phyloP scores from a whole-genome alignment of 306 rosid species.

The Mimosa bimucronata region DNA sequence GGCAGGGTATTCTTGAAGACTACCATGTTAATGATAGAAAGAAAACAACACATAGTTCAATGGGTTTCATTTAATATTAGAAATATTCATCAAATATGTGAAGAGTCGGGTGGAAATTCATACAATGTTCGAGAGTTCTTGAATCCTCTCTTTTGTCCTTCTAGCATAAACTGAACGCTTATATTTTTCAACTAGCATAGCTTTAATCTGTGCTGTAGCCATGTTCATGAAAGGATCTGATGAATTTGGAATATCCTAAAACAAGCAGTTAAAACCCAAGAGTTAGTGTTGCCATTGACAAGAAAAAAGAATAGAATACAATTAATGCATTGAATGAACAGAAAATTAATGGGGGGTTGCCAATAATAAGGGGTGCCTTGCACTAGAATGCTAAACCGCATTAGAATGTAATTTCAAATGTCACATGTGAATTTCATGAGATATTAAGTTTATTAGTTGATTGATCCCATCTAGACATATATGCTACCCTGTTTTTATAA shows the following conservation, averaged over 20 bases:
- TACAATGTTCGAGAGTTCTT: conserved; percentile 74
- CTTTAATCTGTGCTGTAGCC: conserved; percentile 84
- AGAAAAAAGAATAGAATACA: background rate
- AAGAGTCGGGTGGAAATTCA: conserved; percentile 26
- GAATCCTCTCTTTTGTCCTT: conserved; percentile 61
- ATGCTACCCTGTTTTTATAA: background rate
- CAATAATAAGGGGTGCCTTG: background rate
- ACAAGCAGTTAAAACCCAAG: conserved; percentile 8
- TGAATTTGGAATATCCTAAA: conserved; percentile 73
- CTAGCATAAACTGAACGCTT: conserved; percentile 66
- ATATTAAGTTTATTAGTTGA: background rate
- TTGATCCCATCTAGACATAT: background rate
- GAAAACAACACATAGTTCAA: background rate
- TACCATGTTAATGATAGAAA: background rate
- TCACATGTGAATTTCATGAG: background rate
- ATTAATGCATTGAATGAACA: background rate
- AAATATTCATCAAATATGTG: background rate
- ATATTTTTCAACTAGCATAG: conserved; percentile 73
- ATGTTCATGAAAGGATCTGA: conserved; percentile 78
- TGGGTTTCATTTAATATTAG: background rate
- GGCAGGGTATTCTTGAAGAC: background rate
- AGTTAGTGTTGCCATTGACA: conserved; percentile 18
- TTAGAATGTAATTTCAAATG: conserved; percentile 1
- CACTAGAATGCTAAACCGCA: conserved; percentile 1
- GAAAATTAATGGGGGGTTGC: background rate